These are phyloP conservation scores for Colletotrichum simmondsii DNA, from an alignment of 2,329 filamentous ascomycete species.

Conservation along the genomic window DNA sequence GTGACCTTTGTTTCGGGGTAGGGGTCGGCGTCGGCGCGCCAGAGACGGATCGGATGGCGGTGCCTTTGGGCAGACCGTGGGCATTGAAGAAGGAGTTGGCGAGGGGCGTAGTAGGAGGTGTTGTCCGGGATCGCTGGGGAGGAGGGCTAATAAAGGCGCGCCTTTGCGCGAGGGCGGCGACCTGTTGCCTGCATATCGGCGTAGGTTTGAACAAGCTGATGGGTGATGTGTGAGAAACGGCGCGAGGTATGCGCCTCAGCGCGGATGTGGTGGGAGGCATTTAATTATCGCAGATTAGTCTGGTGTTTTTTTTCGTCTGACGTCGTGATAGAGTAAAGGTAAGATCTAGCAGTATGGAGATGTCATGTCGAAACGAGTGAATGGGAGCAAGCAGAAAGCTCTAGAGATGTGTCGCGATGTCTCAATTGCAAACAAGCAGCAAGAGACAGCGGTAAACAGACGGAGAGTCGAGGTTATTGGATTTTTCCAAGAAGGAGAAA, in stretches of 20 bases:
- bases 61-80: constrained; percentile 29
- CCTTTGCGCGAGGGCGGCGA: constrained; percentile 16
- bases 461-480: background rate
- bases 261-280: constrained; percentile 32
- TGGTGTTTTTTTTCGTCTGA: background rate
- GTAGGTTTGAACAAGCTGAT: constrained; percentile 9
- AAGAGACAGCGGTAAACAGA: background rate
- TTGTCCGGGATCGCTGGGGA: constrained; percentile 23
- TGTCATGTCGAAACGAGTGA: constrained; percentile 30
- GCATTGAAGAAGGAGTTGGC: constrained; percentile 33
- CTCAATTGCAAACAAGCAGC: too few species aligned
- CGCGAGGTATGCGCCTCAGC: constrained; percentile 30
- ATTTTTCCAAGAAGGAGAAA: background rate
- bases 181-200: constrained; percentile 7
- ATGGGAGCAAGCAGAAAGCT: constrained; percentile 8
- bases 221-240: background rate
- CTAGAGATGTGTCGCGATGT: background rate
- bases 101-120: constrained; percentile 11
- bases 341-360: constrained; percentile 2
- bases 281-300: constrained; percentile 9
- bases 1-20: constrained; percentile 59
- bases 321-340: background rate
- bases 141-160: constrained; percentile 27
- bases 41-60: constrained; percentile 55
- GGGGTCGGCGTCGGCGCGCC: constrained; percentile 53